These are phyloP conservation scores for Boletus eberwhitei DNA, from an alignment of 768 basidiomycete genomes.

Conservation along the genomic window DNA sequence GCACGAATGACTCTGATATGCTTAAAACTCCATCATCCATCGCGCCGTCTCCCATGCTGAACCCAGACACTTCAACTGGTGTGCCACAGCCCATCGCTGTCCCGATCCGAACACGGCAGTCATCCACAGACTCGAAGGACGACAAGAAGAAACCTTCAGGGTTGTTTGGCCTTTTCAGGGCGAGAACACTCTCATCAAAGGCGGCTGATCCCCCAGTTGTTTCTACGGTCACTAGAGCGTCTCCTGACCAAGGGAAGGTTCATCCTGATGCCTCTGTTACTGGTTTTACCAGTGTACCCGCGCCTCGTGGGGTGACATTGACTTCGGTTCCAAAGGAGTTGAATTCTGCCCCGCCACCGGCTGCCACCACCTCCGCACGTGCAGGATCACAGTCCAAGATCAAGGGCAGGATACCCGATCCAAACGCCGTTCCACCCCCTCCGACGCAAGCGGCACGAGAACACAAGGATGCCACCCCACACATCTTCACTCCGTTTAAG, in stretches of 20 bases:
- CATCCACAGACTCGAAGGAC: slow-evolving; percentile 32
- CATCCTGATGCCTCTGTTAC: slow-evolving; percentile 6
- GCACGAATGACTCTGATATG: slow-evolving; percentile 46
- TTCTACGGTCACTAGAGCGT: slow-evolving; percentile 18
- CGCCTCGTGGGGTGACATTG: slow-evolving; percentile 13
- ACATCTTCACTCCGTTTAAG: slow-evolving; percentile 61
- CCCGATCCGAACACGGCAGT: slow-evolving; percentile 23
- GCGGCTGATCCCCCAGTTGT: slow-evolving; percentile 21
- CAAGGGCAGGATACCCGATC: slow-evolving; percentile 18
- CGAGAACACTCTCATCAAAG: slow-evolving; percentile 32
- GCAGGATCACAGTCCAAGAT: slow-evolving; percentile 15
- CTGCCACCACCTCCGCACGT: slow-evolving; percentile 6
- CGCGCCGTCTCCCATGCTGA: slow-evolving; percentile 45
- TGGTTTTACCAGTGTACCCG: slow-evolving; percentile 1
- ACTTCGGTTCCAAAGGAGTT: slow-evolving; percentile 19
- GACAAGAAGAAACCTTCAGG: slow-evolving; percentile 32
- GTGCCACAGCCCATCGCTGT: slow-evolving; percentile 6
- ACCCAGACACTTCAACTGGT: slow-evolving; percentile 26
- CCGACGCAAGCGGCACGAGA: slow-evolving; percentile 31
- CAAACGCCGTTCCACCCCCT: slow-evolving; percentile 31
- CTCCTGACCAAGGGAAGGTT: slow-evolving; percentile 21
- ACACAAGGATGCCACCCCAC: slow-evolving; percentile 41
- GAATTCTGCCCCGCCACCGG: not conserved
- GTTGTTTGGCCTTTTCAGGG: slow-evolving; percentile 29
- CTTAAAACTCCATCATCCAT: slow-evolving; percentile 67